A percentile compares a stretch with the other conserved stretches of the same genome.
phyloP scores from a whole-genome alignment of 192 early-diverging fungal genomes.

The Podila clonocystis region DNA sequence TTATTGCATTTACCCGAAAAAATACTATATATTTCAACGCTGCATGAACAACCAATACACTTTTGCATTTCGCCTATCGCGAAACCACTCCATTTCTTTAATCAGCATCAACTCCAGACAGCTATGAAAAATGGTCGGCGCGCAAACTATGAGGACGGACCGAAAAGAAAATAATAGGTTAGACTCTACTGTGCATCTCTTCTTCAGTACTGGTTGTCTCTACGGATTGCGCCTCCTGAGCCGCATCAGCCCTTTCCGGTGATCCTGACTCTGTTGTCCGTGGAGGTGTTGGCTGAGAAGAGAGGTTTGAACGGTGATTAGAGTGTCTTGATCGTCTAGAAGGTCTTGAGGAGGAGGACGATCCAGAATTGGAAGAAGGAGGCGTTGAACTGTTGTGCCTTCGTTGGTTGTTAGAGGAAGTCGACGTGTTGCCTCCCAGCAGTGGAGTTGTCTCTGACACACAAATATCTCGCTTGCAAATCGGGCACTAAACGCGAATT shows the following conservation, averaged over 20 bases:
- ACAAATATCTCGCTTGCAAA: constrained; percentile 57
- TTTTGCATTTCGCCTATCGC: too few species aligned
- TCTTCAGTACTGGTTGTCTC: constrained; percentile 1
- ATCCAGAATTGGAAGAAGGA: neutral
- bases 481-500: constrained; percentile 45
- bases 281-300: neutral
- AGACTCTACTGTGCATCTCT: neutral
- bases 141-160: too few species aligned
- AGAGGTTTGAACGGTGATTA: neutral
- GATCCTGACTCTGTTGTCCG: neutral
- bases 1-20: too few species aligned
- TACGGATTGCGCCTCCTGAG: too few species aligned
- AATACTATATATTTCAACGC: neutral
- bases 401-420: neutral
- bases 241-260: too few species aligned
- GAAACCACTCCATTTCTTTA: too few species aligned
- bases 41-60: neutral
- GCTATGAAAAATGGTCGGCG: too few species aligned
- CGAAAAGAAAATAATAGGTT: neutral
- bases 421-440: neutral
- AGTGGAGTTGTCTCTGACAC: constrained; percentile 51
- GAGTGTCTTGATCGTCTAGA: neutral
- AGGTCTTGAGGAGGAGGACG: constrained; percentile 1
- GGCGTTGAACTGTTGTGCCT: neutral
- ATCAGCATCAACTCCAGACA: too few species aligned